A percentile compares a stretch with the other conserved stretches of the same genome.
phyloP scores from a whole-genome alignment of 495 filamentous ascomycete species.

The Talaromyces trachyspermus region DNA sequence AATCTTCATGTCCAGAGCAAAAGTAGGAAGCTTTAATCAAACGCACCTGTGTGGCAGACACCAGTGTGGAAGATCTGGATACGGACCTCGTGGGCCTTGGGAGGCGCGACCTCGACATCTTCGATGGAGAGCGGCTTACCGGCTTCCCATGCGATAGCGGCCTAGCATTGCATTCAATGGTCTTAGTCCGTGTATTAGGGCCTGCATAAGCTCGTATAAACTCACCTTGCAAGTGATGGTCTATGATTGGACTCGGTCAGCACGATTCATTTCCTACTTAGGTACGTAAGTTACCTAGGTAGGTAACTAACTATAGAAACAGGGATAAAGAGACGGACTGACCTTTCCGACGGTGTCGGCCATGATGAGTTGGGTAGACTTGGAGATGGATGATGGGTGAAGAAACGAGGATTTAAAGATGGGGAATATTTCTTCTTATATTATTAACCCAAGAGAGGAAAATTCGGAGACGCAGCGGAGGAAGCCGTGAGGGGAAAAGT shows the following conservation, averaged over 20 bases:
- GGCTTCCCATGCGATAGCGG: constrained; percentile 93
- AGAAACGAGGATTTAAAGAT: background rate
- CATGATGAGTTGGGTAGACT: constrained; percentile 20
- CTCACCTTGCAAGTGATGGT: constrained; percentile 70
- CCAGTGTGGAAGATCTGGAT: constrained; percentile 96
- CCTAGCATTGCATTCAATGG: constrained; percentile 40
- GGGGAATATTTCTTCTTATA: no score
- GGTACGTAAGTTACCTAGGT: no score
- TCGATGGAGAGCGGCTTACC: constrained; percentile 83
- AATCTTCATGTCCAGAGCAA: background rate
- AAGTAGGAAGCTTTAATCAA: background rate
- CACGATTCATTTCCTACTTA: background rate
- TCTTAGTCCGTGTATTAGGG: background rate
- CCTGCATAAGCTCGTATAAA: background rate
- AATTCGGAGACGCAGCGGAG: background rate
- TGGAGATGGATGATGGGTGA: background rate
- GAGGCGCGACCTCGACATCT: constrained; percentile 84
- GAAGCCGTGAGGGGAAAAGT: background rate
- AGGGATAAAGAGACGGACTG: constrained; percentile 9
- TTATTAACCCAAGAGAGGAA: no score
- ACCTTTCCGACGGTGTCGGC: constrained; percentile 53
- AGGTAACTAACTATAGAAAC: background rate
- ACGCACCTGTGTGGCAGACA: constrained; percentile 91
- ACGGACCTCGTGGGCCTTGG: constrained; percentile 91
- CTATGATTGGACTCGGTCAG: constrained; percentile 26